These are phyloP conservation scores for Pontederia paniculata DNA, from an alignment of 176 grass and related monocot species.

Conservation along the genomic window DNA sequence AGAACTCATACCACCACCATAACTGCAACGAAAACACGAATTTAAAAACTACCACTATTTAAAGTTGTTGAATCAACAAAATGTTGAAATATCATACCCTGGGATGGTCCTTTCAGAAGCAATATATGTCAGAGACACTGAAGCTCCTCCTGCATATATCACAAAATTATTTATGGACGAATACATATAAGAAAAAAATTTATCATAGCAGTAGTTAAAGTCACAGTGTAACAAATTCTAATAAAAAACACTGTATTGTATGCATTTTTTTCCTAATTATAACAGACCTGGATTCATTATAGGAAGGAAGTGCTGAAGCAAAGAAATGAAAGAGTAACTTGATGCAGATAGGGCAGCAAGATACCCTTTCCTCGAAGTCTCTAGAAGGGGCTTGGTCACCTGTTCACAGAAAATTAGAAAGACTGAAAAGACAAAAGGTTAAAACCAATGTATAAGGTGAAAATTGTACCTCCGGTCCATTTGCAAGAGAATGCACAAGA, in stretches of 20 bases:
- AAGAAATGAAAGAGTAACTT: constrained; percentile 82
- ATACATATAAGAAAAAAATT: background rate
- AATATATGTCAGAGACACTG: constrained; percentile 85
- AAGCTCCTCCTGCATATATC: constrained; percentile 61
- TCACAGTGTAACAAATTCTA: too few species aligned
- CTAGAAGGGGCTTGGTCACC: constrained; percentile 83
- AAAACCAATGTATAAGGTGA: background rate
- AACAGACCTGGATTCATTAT: constrained; percentile 87
- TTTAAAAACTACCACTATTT: constrained; percentile 7
- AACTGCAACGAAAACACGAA: constrained; percentile 31
- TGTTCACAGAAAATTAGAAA: constrained; percentile 20
- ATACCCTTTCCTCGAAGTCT: constrained; percentile 91
- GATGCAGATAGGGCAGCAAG: constrained; percentile 94
- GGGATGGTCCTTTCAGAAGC: constrained; percentile 84
- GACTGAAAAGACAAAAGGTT: constrained; percentile 1
- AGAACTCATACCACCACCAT: constrained; percentile 89
- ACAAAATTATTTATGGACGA: background rate
- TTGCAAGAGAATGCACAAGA: constrained; percentile 92
- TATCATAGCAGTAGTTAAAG: too few species aligned
- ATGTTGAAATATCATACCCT: constrained; percentile 41
- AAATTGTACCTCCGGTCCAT: constrained; percentile 67
- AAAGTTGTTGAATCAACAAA: constrained; percentile 1
- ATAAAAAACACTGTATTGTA: too few species aligned
- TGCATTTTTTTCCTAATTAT: constrained; percentile 1
- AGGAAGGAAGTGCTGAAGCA: constrained; percentile 84